Evolutionary conservation across 495 filamentous ascomycete genomes (phyloP), one percentile per base, ranked within the genome.

Genomic region (Chaetomium fimeti): DNA sequence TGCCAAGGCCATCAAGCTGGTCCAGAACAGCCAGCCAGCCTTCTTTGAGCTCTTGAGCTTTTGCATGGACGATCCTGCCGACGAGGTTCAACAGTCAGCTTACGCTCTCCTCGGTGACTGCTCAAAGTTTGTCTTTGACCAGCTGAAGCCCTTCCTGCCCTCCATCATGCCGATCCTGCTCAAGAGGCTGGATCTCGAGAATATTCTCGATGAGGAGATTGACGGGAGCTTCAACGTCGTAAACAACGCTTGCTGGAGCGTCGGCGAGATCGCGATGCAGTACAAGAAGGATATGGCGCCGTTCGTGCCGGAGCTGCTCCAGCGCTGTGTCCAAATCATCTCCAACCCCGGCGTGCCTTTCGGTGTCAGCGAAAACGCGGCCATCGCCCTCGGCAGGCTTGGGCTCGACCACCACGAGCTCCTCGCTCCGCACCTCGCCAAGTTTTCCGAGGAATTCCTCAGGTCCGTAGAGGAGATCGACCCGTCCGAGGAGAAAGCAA

Each of bases 171-270:
- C 92, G 3, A 83, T 91, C 11, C 79, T 97, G n/a, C 83, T 96
- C 69, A 84, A 87, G 62, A 92, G 97, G 68, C 81, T 99, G 38
- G 92, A 98, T 69, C 78, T 98, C 51, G 89, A 91, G 62, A 78
- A 84, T 55, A 85, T 91, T 52, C 76, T 85, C 8, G 86, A 91
- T 57, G 88, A 92, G 55, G 89, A 92, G 63, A 82, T 88, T 29
- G 84, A 88, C 25, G 91, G 85, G 9, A 87, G 88, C 9, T 98
- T 96, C 74, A 89, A 89, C 51, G 93, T 97, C 20, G 83, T 98
- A 62, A 99, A 98, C 82, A 99, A 99, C 72, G 93, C 94, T 32
- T 98, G 95, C 79, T 99, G 94, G 94, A 94, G 93, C 36, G 89
- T 87, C 25, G 94, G 94, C 20, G 94, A 99, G 78, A 95, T 99